Conservation (phyloP, 2,329 filamentous ascomycete species). For the Periconia sp. region DNA sequence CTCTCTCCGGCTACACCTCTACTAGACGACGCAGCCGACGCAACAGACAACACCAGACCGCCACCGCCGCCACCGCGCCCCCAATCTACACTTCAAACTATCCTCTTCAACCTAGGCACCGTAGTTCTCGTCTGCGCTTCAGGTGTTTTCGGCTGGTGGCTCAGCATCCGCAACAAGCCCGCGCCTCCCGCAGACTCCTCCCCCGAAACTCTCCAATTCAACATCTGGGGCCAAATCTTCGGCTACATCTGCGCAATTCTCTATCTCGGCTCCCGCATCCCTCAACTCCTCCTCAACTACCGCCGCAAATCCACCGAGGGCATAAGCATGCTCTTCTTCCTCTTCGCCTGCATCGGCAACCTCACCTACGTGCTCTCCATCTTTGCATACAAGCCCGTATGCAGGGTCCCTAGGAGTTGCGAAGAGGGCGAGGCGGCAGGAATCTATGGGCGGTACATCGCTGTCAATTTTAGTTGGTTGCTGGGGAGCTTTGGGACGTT, state of each 20-base stretch:
- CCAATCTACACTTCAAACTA: constrained; percentile 58
- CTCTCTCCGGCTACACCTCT: constrained; percentile 85
- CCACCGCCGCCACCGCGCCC: constrained; percentile 50
- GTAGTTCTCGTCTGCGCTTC: constrained; percentile 83
- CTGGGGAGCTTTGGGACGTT: constrained; percentile 88
- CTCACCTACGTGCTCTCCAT: constrained; percentile 92
- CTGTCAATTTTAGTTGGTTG: constrained; percentile 91
- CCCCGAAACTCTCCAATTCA: constrained; percentile 67
- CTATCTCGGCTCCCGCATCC: constrained; percentile 87
- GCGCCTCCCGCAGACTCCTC: constrained; percentile 36
- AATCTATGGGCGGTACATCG: constrained; percentile 81
- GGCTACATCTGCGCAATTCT: constrained; percentile 89
- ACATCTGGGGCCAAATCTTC: constrained; percentile 83
- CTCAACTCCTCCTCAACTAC: constrained; percentile 91
- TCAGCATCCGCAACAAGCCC: constrained; percentile 53
- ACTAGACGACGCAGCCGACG: constrained; percentile 48
- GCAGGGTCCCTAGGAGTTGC: constrained; percentile 59
- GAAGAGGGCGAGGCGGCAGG: constrained; percentile 66
- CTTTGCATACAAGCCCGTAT: constrained; percentile 83
- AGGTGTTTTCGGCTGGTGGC: constrained; percentile 84
- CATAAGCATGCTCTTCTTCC: constrained; percentile 91
- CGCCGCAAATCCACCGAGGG: constrained; percentile 92
- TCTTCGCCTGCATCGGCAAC: constrained; percentile 96
- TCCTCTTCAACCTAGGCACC: constrained; percentile 76
- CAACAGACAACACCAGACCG: constrained; percentile 40